Conservation (phyloP, 805 yeast species). For the Saturnispora silvae region DNA sequence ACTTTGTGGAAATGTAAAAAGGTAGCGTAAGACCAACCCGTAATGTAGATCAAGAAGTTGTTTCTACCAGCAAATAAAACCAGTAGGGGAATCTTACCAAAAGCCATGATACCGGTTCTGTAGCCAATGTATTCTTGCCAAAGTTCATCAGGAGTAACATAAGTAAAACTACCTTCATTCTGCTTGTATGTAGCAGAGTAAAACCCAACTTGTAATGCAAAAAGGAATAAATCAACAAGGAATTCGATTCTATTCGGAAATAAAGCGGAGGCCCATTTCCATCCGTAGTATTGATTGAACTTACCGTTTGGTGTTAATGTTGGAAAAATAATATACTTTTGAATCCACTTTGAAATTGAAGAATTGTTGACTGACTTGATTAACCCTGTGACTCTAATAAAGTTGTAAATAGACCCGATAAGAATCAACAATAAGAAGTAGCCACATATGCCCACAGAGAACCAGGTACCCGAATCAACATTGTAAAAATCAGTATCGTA, state of each 20-base stretch:
- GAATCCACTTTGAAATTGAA: slow-evolving; percentile 15
- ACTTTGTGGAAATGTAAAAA: slow-evolving; percentile 54
- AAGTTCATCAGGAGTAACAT: slow-evolving; percentile 22
- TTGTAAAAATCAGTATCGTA: slow-evolving; percentile 14
- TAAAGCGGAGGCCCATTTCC: slow-evolving; percentile 10
- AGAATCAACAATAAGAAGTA: slow-evolving; percentile 32
- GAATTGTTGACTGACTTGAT: slow-evolving; percentile 18
- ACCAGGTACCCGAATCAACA: slow-evolving; percentile 21
- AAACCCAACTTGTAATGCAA: slow-evolving; percentile 8
- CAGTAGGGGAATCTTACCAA: slow-evolving; percentile 29
- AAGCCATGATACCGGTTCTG: slow-evolving; percentile 31
- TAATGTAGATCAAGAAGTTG: slow-evolving; percentile 31
- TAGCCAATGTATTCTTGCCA: slow-evolving; percentile 21
- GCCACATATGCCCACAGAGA: slow-evolving; percentile 27
- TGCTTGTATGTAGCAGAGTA: slow-evolving; percentile 9
- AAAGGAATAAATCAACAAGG: slow-evolving; percentile 6
- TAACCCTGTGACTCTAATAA: slow-evolving; percentile 21
- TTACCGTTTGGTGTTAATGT: slow-evolving; percentile 23
- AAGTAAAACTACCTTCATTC: slow-evolving; percentile 11
- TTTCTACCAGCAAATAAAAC: slow-evolving; percentile 39
- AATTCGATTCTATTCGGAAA: slow-evolving; percentile 10
- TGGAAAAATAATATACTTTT: slow-evolving; percentile 29
- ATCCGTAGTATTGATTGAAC: slow-evolving; percentile 13
- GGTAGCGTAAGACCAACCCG: slow-evolving; percentile 33
- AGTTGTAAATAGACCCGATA: slow-evolving; percentile 26